A percentile compares a stretch with the other conserved stretches of the same genome.
phyloP scores from a whole-genome alignment of 805 yeast genomes.

The Phaffomyces opuntiae region DNA sequence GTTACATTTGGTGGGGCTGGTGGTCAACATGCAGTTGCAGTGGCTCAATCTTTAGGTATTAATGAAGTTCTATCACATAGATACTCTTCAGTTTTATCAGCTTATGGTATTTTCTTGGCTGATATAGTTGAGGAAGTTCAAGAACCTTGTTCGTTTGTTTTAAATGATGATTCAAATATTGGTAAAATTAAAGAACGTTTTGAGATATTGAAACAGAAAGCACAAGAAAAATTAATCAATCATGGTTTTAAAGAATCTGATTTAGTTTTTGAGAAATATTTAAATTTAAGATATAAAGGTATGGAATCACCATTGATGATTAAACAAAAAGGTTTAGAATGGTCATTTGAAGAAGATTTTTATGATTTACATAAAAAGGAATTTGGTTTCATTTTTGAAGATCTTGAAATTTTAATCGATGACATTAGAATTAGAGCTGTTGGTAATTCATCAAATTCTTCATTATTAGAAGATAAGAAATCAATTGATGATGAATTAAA shows the following conservation, averaged over 20 bases:
- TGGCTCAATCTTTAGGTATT: conserved; percentile 68
- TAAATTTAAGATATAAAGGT: conserved; percentile 79
- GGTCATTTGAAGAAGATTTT: conserved; percentile 39
- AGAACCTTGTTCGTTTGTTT: conserved; percentile 52
- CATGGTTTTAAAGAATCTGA: conserved; percentile 49
- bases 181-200: conserved; percentile 38
- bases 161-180: conserved; percentile 27
- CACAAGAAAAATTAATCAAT: conserved; percentile 30
- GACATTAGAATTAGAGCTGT: conserved; percentile 70
- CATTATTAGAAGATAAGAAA: conserved; percentile 30
- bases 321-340: conserved; percentile 18
- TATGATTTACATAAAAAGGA: conserved; percentile 54
- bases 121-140: conserved; percentile 79
- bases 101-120: conserved; percentile 84
- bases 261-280: conserved; percentile 51
- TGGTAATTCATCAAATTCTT: conserved; percentile 40
- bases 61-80: conserved; percentile 64
- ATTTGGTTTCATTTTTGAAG: conserved; percentile 61
- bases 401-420: conserved; percentile 55
- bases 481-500: conserved; percentile 48
- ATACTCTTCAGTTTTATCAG: conserved; percentile 78
- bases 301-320: conserved; percentile 86
- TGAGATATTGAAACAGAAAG: conserved; percentile 34
- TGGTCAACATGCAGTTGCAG: conserved; percentile 80
- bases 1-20: conserved; percentile 94